Conservation (phyloP, 345 rosid genomes). For the Eutrema heterophyllum region DNA sequence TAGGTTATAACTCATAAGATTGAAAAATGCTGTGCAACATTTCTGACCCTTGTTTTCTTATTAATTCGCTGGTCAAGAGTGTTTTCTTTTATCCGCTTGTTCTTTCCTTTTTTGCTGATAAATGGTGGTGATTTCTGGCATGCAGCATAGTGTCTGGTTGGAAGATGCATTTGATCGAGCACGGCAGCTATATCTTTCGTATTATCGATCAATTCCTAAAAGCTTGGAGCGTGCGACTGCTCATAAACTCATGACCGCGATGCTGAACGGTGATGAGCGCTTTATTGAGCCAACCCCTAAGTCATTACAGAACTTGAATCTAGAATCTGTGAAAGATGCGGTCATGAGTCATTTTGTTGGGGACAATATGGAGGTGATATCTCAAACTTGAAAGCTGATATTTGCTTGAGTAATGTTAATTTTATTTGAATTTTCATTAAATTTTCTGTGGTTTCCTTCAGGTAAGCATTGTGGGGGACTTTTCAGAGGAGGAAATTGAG, state of each 20-base stretch:
- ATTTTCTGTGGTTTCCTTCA: slow-evolving; percentile 28
- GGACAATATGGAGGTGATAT: slow-evolving; percentile 85
- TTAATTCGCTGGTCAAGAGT: background rate
- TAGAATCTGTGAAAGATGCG: slow-evolving; percentile 79
- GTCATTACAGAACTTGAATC: slow-evolving; percentile 67
- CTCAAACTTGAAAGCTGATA: background rate
- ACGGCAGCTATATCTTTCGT: slow-evolving; percentile 83
- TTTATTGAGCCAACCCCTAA: slow-evolving; percentile 93
- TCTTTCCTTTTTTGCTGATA: background rate
- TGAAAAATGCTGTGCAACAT: background rate
- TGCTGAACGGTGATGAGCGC: slow-evolving; percentile 96
- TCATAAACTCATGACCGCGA: slow-evolving; percentile 94
- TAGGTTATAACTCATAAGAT: background rate
- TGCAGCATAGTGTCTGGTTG: slow-evolving; percentile 98
- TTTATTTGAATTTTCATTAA: background rate
- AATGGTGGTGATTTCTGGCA: slow-evolving; percentile 29
- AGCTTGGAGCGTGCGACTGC: slow-evolving; percentile 99
- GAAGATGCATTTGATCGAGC: slow-evolving; percentile 99
- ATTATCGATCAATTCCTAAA: slow-evolving; percentile 95
- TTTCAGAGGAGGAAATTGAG: slow-evolving; percentile 82
- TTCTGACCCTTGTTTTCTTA: background rate
- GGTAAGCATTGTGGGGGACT: slow-evolving; percentile 98
- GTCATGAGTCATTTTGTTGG: slow-evolving; percentile 95
- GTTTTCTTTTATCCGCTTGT: background rate
- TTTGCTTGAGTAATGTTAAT: background rate